These are phyloP conservation scores for Sequoiadendron giganteum DNA, from an alignment of 75 land plant genomes.

Conservation along the genomic window DNA sequence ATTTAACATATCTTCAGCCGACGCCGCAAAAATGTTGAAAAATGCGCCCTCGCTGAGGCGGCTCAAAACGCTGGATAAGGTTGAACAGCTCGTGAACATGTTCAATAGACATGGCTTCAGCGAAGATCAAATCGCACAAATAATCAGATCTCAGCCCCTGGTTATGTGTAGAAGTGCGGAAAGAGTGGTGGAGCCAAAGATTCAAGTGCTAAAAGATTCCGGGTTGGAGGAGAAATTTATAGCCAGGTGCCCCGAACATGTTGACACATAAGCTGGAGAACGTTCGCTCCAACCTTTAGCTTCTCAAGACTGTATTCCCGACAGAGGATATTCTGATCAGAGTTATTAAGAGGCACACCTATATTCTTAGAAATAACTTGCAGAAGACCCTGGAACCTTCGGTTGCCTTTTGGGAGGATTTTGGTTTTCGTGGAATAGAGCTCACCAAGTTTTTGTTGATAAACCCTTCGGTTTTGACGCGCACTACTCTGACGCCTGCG, in stretches of 20 bases:
- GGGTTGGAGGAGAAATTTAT: background rate
- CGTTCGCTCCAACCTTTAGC: no score
- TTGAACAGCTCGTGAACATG: background rate
- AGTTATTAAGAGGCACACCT: conserved; percentile 23
- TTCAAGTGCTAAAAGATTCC: background rate
- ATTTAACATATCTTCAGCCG: background rate
- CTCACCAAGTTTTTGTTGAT: background rate
- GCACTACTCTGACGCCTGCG: conserved; percentile 12
- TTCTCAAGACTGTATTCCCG: no score
- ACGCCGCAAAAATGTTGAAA: background rate
- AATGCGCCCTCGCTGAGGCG: background rate
- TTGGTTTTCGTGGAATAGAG: conserved; percentile 18
- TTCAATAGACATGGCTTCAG: background rate
- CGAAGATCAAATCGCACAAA: background rate
- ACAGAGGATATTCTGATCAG: conserved; percentile 11
- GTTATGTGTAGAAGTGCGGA: background rate
- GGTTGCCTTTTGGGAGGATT: conserved; percentile 21
- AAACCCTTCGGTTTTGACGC: background rate
- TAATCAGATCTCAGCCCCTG: background rate
- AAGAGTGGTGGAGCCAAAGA: background rate
- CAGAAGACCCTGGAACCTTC: conserved; percentile 17
- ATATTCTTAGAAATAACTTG: conserved; percentile 23
- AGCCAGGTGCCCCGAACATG: no score
- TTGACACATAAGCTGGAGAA: no score
- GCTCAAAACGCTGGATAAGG: background rate